Conservation (phyloP, 2,329 filamentous ascomycete species). For the Xylaria sp. region DNA sequence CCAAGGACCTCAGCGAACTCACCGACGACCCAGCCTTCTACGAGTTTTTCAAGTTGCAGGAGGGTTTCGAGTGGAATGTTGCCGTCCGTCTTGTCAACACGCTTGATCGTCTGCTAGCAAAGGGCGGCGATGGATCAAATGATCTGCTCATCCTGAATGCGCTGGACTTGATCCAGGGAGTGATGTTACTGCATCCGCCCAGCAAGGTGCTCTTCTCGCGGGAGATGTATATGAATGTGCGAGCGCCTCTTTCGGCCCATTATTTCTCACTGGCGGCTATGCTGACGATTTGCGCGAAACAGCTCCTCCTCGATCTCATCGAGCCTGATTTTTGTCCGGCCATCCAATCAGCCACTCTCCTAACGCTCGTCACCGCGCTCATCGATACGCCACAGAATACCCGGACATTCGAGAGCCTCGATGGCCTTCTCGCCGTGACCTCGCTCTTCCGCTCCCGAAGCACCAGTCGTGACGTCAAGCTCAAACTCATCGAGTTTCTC, state of each 20-base stretch:
- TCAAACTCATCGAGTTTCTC: conserved; percentile 95
- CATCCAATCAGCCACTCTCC: conserved; percentile 87
- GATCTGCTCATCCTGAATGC: conserved; percentile 88
- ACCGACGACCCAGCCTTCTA: conserved; percentile 85
- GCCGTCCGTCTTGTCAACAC: conserved; percentile 83
- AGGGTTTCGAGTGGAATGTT: conserved; percentile 98
- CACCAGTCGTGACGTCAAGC: conserved; percentile 86
- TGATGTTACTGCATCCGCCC: conserved; percentile 85
- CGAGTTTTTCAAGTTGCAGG: conserved; percentile 95
- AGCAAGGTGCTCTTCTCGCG: conserved; percentile 85
- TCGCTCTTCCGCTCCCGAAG: conserved; percentile 89
- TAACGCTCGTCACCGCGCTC: conserved; percentile 87
- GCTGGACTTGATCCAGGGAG: conserved; percentile 86
- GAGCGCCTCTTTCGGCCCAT: conserved; percentile 35
- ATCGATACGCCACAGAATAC: conserved; percentile 87
- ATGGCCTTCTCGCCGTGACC: conserved; percentile 89
- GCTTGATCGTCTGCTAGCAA: conserved; percentile 83
- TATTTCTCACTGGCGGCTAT: background rate
- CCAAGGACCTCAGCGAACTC: conserved; percentile 72
- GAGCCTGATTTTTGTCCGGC: conserved; percentile 90
- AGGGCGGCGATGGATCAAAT: conserved; percentile 80
- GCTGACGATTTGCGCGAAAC: conserved; percentile 17
- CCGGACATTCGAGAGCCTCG: conserved; percentile 87
- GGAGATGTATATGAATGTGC: conserved; percentile 91
- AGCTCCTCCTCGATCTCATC: conserved; percentile 90